Evolutionary conservation across 202 grass and related monocot genomes (phyloP), one percentile per base, ranked within the genome.

Genomic region (Panicum virgatum): DNA sequence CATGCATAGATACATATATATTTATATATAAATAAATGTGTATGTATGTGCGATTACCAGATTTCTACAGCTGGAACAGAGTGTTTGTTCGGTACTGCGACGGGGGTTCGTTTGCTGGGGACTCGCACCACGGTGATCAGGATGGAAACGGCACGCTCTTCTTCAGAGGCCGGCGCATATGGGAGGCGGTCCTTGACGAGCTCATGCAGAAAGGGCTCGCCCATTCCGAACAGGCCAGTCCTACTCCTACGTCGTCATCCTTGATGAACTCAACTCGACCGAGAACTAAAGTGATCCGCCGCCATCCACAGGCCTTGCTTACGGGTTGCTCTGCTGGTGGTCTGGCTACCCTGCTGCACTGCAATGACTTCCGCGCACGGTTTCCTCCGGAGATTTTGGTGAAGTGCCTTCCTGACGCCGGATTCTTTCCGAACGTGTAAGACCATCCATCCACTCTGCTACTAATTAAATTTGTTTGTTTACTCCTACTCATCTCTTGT

Each of bases 41-140:
- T 19, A 51, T 19, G 5, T 52, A 14, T 52, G 18, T n/a, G n/a
- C n/a, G n/a, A 22, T 12, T 0, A 30, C 46, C 58, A 97, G 90
- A 87, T 89, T 97, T 97, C 82, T 93, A 93, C 75, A 89, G 85
- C 64, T 97, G 94, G 94, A 97, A 97, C 77, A 89, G 75, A 83
- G 88, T 88, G 44, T 85, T 50, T 27, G 62, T 97, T 26, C 69
- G 86, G 38, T 97, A 97, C 36, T 97, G 94, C 39, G 90, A 97
- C 13, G 94, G 94, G 26, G 86, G 84, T 20, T 97, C 90, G 25
- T 97, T 93, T 62, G 47, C 90, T 36, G 90, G 94, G 12, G 81
- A 97, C 66, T 79, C 84, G 7, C 76, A 93, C 25, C 65, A 25
- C 11, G 76, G 0, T 34, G 32, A 34, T 4, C 3, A 70, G 15